phyloP scores from a whole-genome alignment of 768 basidiomycete genomes.

The Auriscalpium vulgare region DNA sequence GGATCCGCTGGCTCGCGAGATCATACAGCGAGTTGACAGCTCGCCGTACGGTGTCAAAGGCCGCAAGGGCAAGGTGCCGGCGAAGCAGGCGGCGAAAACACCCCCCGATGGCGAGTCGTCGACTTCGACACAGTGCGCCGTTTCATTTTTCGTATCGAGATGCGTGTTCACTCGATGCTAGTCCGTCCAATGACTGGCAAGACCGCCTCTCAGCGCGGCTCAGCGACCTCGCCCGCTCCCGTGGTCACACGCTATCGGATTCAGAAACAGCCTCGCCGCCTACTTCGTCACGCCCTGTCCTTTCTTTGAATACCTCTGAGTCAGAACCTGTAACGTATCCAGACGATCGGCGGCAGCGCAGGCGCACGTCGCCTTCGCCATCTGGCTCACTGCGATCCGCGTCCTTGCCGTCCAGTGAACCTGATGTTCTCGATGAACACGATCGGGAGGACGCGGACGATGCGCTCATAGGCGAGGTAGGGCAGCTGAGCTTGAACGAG shows the following conservation, averaged over 20 bases:
- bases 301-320: conserved; percentile 2
- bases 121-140: conserved; percentile 55
- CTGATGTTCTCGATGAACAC: conserved; percentile 11
- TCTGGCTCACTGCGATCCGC: conserved; percentile 5
- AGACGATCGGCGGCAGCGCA: not conserved
- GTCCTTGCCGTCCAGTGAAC: conserved; percentile 2
- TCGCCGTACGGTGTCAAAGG: conserved; percentile 74
- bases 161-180: conserved; percentile 19
- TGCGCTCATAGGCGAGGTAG: conserved; percentile 61
- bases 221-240: conserved; percentile 19
- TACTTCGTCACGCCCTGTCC: not conserved
- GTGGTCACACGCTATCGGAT: conserved; percentile 17
- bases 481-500: conserved; percentile 83
- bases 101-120: conserved; percentile 4
- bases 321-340: not conserved
- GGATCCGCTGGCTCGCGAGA: conserved; percentile 76
- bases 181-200: conserved; percentile 82
- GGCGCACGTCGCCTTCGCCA: conserved; percentile 5
- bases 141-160: not conserved
- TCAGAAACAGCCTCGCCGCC: conserved; percentile 12
- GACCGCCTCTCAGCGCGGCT: conserved; percentile 43
- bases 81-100: conserved; percentile 2
- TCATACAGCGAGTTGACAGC: conserved; percentile 73
- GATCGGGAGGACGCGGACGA: conserved; percentile 28
- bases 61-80: conserved; percentile 36